Evolutionary conservation across 1,284 basidiomycete species (phyloP), one percentile per base, ranked within the genome.

Genomic region (Marasmius oreades): DNA sequence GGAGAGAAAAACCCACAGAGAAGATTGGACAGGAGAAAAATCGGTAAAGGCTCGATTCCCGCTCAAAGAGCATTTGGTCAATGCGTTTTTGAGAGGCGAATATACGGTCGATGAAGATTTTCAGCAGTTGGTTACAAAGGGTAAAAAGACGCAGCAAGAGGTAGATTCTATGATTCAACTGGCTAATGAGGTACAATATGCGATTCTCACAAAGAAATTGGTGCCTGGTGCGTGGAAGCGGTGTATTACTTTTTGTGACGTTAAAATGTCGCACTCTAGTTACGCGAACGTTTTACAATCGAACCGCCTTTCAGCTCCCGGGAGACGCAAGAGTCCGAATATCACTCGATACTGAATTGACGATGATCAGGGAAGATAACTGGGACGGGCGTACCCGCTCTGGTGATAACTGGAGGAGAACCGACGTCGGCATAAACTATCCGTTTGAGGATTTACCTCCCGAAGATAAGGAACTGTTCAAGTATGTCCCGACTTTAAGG

Each of bases 1-100:
- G 45, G 96, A 99, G 78, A 92, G 97, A 58, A 99, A 99, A 75
- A 99, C 97, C 0, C 96, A 99, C 69, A 84, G 95, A 53, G 96
- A 99, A 74, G 96, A 99, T 71, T 99, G 97, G 96, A 99, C 97
- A 0, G 96, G 96, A 33, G 96, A 99, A 73, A 99, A 98, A 75
- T 96, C 93, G 16, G 96, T 99, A 69, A 99, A 99, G 74, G 93
- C 96, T 28, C 93, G 96, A 7, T 98, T 99, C 77, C 89, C 94
- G 1, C 90, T 99, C 73, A 96, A 97, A 72, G 96, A 98, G 71
- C 88, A 95, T 63, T 85, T 93, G 58, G 90, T 98, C 65, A 98
- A 98, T 69, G 88, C 91, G 24, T 99, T 93, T 78, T 76, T 98
- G 55, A 78, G 79, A 24, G 96, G 96, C 26, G 88, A 93, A 66